These are phyloP conservation scores for Lotus japonicus DNA, from an alignment of 306 rosid species.

Conservation along the genomic window DNA sequence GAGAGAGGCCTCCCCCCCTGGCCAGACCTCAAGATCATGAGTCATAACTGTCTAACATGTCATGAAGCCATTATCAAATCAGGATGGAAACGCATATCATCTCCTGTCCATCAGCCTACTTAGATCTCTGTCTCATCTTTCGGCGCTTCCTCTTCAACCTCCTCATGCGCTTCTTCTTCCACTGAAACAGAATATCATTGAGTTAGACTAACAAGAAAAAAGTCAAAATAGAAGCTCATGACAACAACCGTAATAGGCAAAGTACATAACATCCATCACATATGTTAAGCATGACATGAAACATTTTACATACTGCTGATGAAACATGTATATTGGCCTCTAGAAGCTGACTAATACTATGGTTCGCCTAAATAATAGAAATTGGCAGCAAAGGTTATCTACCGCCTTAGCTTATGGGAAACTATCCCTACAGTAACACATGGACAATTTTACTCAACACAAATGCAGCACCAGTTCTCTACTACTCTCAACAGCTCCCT, in stretches of 20 bases:
- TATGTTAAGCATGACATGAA: background rate
- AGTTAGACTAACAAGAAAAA: background rate
- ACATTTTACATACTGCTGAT: background rate
- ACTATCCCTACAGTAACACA: background rate
- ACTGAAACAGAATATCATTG: conserved; percentile 34
- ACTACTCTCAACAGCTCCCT: background rate
- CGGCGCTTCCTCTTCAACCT: conserved; percentile 94
- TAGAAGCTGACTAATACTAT: background rate
- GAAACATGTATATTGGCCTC: background rate
- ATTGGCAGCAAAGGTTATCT: no score
- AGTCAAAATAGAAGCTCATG: background rate
- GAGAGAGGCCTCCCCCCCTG: conserved; percentile 2
- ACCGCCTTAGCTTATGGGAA: background rate
- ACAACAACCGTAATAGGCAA: background rate
- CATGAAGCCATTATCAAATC: background rate
- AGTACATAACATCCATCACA: background rate
- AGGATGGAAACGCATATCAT: conserved; percentile 6
- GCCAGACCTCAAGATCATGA: background rate
- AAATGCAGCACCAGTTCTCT: background rate
- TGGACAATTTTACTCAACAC: background rate
- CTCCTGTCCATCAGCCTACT: conserved; percentile 36
- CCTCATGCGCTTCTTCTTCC: conserved; percentile 99
- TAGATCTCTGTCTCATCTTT: conserved; percentile 95
- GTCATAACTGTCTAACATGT: background rate
- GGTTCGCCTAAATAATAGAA: background rate